Conservation (phyloP, 2,329 filamentous ascomycete genomes). For the Aspergillus persii region DNA sequence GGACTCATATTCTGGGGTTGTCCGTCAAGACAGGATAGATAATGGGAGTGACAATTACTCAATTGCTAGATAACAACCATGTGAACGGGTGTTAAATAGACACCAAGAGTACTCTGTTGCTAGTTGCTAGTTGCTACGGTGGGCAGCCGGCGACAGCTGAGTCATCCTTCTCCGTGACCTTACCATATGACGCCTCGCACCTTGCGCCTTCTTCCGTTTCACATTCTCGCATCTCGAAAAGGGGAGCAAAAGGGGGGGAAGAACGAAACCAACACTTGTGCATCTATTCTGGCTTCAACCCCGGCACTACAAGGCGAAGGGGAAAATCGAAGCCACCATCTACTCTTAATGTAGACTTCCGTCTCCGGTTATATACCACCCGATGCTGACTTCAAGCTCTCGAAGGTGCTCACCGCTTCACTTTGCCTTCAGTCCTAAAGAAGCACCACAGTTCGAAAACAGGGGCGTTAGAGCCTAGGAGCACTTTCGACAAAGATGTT, state of each 20-base stretch:
- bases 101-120: neutral
- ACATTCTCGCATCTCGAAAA: neutral
- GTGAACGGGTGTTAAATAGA: neutral
- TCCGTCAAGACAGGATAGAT: constrained; percentile 3
- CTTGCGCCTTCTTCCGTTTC: constrained; percentile 6
- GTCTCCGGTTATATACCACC: neutral
- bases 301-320: neutral
- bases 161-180: constrained; percentile 37
- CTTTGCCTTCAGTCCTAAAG: neutral
- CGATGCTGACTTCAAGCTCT: neutral
- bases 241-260: neutral
- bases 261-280: neutral
- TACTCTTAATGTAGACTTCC: neutral
- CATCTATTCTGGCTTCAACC: neutral
- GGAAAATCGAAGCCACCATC: neutral
- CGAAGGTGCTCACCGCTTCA: constrained; percentile 4
- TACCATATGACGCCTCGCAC: constrained; percentile 36
- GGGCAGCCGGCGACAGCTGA: constrained; percentile 25
- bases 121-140: neutral
- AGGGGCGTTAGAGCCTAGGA: neutral
- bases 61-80: neutral
- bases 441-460: neutral
- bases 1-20: constrained; percentile 4
- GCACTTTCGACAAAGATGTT: constrained; percentile 58
- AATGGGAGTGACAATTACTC: neutral